Evolutionary conservation across 2,329 filamentous ascomycete species (phyloP).

Genomic region (Ceratocystis harringtonii): DNA sequence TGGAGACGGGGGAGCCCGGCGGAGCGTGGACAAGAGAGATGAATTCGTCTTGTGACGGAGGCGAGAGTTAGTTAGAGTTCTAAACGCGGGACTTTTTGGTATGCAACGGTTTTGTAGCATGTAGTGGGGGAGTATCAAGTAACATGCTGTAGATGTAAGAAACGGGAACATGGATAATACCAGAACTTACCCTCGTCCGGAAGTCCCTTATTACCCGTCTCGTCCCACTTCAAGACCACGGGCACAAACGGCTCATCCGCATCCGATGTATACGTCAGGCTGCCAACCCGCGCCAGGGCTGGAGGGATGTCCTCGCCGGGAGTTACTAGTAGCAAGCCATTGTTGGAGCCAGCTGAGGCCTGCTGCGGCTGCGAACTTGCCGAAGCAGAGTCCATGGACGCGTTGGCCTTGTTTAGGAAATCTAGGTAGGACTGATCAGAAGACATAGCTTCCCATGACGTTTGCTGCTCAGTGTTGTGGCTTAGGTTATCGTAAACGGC

Average conservation of each 20-base stretch:
- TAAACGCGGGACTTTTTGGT: not conserved
- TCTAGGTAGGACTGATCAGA: conserved; percentile 70
- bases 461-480: conserved; percentile 7
- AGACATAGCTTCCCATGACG: conserved; percentile 35
- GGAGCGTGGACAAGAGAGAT: conserved; percentile 45
- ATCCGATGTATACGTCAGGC: conserved; percentile 59
- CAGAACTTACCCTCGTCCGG: conserved; percentile 44
- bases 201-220: conserved; percentile 34
- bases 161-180: not conserved
- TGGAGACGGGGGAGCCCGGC: conserved; percentile 43
- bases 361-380: conserved; percentile 10
- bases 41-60: conserved; percentile 45
- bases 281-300: conserved; percentile 37
- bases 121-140: not conserved
- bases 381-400: conserved; percentile 38
- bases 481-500: not conserved
- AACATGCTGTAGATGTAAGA: not conserved
- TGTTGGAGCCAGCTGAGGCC: conserved; percentile 15
- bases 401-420: conserved; percentile 78
- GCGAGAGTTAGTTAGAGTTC: not conserved
- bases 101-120: not conserved
- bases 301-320: conserved; percentile 44
- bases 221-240: conserved; percentile 50
- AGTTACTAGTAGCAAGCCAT: conserved; percentile 38
- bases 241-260: conserved; percentile 74